These are phyloP conservation scores for Brasilioporus rufonigricans DNA, from an alignment of 768 basidiomycete genomes.

Conservation along the genomic window DNA sequence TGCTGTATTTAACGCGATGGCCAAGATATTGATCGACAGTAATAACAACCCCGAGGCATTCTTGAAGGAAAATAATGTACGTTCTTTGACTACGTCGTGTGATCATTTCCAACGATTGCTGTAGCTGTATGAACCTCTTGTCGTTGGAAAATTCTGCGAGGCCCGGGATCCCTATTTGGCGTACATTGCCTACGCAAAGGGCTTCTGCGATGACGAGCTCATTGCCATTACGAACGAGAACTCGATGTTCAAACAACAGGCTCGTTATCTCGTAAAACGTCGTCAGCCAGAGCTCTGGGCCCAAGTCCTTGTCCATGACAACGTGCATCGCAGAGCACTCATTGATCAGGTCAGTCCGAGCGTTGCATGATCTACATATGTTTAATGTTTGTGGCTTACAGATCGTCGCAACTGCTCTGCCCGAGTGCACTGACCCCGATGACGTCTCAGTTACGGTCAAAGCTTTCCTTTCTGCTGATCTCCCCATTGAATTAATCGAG, in stretches of 20 bases:
- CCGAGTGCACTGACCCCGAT: constrained; percentile 96
- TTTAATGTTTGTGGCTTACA: constrained; percentile 26
- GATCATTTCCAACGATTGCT: constrained; percentile 10
- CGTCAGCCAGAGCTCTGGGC: constrained; percentile 95
- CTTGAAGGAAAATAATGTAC: constrained; percentile 97
- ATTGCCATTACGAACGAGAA: constrained; percentile 98
- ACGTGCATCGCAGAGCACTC: constrained; percentile 87
- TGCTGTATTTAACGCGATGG: constrained; percentile 93
- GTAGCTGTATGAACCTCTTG: constrained; percentile 92
- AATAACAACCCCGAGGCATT: constrained; percentile 98
- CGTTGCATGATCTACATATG: not conserved
- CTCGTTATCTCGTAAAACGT: constrained; percentile 95
- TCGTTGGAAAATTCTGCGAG: constrained; percentile 99
- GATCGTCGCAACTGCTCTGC: constrained; percentile 92
- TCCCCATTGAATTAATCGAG: constrained; percentile 96
- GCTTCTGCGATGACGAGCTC: constrained; percentile 97
- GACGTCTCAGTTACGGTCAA: constrained; percentile 99
- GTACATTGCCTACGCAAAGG: constrained; percentile 99
- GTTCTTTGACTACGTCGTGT: constrained; percentile 26
- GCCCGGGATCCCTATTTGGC: constrained; percentile 97
- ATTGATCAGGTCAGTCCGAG: constrained; percentile 79
- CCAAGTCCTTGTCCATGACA: constrained; percentile 87
- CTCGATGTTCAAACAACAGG: constrained; percentile 99
- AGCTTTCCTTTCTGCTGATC: constrained; percentile 95
- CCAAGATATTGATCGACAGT: constrained; percentile 98